Percentiles rank a stretch among this genome's conserved stretches.
phyloP scores from a whole-genome alignment of 2,329 filamentous ascomycete genomes.

The Metarhizium humberi region DNA sequence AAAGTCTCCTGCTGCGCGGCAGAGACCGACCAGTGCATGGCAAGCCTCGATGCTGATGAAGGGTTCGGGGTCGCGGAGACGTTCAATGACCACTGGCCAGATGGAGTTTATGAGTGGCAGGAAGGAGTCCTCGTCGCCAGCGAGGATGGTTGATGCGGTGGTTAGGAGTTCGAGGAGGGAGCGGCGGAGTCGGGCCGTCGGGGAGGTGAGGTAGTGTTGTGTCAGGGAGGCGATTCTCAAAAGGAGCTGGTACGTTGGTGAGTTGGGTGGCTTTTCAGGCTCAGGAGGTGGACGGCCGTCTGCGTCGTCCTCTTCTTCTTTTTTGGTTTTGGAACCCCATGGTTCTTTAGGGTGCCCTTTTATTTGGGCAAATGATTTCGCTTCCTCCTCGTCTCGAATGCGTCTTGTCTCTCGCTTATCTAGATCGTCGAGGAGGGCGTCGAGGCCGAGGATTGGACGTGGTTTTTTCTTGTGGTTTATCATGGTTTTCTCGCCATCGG shows the following conservation, averaged over 20 bases:
- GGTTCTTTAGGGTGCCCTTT: constrained; percentile 22
- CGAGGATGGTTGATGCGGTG: constrained; percentile 63
- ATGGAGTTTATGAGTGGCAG: constrained; percentile 82
- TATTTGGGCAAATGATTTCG: constrained; percentile 8
- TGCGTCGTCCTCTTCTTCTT: constrained; percentile 26
- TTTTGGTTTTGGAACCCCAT: constrained; percentile 26
- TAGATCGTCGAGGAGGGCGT: constrained; percentile 46
- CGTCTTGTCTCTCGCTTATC: constrained; percentile 40
- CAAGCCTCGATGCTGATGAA: constrained; percentile 64
- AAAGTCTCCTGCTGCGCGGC: constrained; percentile 68
- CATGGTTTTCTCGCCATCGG: constrained; percentile 24
- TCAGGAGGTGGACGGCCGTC: constrained; percentile 25
- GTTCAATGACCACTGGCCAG: constrained; percentile 73
- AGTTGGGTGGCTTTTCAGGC: constrained; percentile 53
- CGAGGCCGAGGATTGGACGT: constrained; percentile 25
- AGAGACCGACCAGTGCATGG: constrained; percentile 58
- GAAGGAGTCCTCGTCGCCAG: constrained; percentile 71
- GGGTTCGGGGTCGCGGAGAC: constrained; percentile 56
- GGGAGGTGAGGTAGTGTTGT: constrained; percentile 83
- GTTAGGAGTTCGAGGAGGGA: constrained; percentile 69
- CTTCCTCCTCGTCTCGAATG: constrained; percentile 26
- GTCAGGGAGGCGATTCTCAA: constrained; percentile 74
- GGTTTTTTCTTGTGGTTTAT: constrained; percentile 33
- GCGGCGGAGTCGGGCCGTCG: constrained; percentile 67
- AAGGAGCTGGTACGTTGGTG: constrained; percentile 72